Percentiles rank a stretch among this genome's conserved stretches.
phyloP scores from a whole-genome alignment of 164 flowering plant genomes.

The Annona cherimola region DNA sequence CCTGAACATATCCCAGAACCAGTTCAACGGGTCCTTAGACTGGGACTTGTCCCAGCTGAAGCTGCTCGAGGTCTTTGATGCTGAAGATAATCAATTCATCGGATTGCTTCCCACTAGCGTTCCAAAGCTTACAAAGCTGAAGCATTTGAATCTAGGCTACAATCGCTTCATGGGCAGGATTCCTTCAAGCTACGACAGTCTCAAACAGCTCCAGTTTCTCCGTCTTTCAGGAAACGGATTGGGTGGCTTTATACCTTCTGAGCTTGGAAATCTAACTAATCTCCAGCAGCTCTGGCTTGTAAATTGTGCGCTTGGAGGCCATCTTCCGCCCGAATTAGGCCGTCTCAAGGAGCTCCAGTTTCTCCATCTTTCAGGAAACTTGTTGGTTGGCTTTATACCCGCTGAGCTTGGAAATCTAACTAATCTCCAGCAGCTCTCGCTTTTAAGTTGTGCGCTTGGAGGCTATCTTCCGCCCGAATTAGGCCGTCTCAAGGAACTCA shows the following conservation, averaged over 20 bases:
- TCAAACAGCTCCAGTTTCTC: slow-evolving; percentile 35
- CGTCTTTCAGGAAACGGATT: slow-evolving; percentile 51
- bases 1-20: slow-evolving; percentile 56
- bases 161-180: slow-evolving; percentile 53
- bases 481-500: slow-evolving; percentile 41
- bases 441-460: slow-evolving; percentile 43
- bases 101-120: slow-evolving; percentile 46
- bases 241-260: slow-evolving; percentile 42
- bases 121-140: slow-evolving; percentile 26
- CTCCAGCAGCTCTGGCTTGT: slow-evolving; percentile 50
- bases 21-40: slow-evolving; percentile 43
- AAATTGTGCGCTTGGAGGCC: no score
- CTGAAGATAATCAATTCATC: slow-evolving; percentile 43
- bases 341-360: no score
- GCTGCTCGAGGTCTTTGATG: slow-evolving; percentile 44
- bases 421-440: slow-evolving; percentile 42
- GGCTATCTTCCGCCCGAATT: slow-evolving; percentile 54
- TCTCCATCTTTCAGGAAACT: slow-evolving; percentile 57
- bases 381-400: slow-evolving; percentile 49
- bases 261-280: slow-evolving; percentile 50
- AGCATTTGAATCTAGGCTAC: slow-evolving; percentile 53
- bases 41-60: slow-evolving; percentile 39
- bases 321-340: no score
- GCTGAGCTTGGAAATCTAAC: slow-evolving; percentile 47
- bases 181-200: slow-evolving; percentile 38